Evolutionary conservation across 768 basidiomycete genomes (phyloP), one percentile per base, ranked within the genome.

Genomic region (Porphyrellus cyaneotinctus): DNA sequence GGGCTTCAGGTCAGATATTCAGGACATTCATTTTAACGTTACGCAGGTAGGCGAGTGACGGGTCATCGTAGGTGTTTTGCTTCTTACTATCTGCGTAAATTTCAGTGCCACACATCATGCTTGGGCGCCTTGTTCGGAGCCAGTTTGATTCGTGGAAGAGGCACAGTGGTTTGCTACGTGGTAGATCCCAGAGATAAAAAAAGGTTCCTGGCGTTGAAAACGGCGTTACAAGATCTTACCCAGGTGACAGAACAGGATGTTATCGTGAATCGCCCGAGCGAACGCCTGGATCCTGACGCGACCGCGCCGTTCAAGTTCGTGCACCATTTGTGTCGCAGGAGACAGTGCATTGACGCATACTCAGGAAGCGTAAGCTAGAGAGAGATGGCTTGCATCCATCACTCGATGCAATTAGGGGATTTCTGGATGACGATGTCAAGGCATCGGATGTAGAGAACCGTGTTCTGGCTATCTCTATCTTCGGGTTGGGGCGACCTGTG

Each of bases 151-250:
- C n/a, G n/a, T 28, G 61, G 57, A 15, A 28, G 59, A 2, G 52
- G 49, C 9, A 57, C 60, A 12, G 48, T 39, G 1, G 50, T 56
- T 0, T 62, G 53, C 23, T 43, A 24, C 12, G 52, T 58, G 0
- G 8, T 31, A 0, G 31, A 53, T 35, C 12, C 33, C 10, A 1
- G 32, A 5, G 36, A 51, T 10, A 0, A 31, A 1, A 11, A 20
- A 0, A 53, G 6, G 20, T 11, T 17, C 1, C 1, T 49, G 24
- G 50, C 49, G 1, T 26, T 50, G 24, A 61, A 57, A 17, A 38
- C 42, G 23, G 45, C 53, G 2, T 58, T 52, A 56, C 54, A 62
- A 43, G 56, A 56, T 52, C 32, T 50, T 1, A 20, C 23, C 12
- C 45, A 37, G 4, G 15, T 20, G 3, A 10, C 20, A 6, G 50